Percentiles rank a stretch among this genome's conserved stretches.
These are phyloP conservation scores for Sarocladium kiliense DNA, from an alignment of 2,329 filamentous ascomycete species.

Conservation along the genomic window DNA sequence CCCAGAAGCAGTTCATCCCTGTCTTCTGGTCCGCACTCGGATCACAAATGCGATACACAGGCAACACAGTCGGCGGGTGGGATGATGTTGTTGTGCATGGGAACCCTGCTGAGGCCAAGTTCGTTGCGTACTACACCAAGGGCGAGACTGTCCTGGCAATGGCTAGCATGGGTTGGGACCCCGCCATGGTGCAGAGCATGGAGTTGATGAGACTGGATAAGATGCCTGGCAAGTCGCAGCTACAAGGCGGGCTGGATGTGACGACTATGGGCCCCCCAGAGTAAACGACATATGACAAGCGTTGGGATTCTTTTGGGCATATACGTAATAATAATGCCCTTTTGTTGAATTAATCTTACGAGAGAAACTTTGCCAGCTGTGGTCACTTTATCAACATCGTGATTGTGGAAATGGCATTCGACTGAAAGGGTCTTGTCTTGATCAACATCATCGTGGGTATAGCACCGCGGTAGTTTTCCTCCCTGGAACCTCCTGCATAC, in stretches of 20 bases:
- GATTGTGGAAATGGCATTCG: no score
- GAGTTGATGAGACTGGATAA: conserved; percentile 78
- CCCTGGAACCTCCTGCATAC: not conserved
- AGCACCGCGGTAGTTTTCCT: not conserved
- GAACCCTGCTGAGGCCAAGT: conserved; percentile 70
- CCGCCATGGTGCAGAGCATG: conserved; percentile 74
- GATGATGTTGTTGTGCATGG: conserved; percentile 82
- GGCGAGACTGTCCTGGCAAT: conserved; percentile 86
- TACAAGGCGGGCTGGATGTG: conserved; percentile 58
- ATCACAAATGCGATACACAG: conserved; percentile 86
- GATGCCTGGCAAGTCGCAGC: conserved; percentile 78
- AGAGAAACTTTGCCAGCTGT: no score
- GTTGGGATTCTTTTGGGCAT: not conserved
- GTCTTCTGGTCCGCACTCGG: conserved; percentile 96
- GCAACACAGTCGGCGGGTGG: conserved; percentile 74
- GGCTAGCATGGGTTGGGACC: conserved; percentile 86
- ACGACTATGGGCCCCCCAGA: conserved; percentile 35
- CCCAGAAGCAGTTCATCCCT: conserved; percentile 71
- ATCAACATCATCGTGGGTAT: not conserved
- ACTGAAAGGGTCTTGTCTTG: no score
- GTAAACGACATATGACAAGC: conserved; percentile 9
- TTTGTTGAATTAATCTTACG: no score
- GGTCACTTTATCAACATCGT: no score
- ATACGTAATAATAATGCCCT: not conserved
- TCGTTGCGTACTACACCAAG: conserved; percentile 83